Evolutionary conservation across 1,284 basidiomycete species (phyloP).

Genomic region (Ceratobasidium sp.): DNA sequence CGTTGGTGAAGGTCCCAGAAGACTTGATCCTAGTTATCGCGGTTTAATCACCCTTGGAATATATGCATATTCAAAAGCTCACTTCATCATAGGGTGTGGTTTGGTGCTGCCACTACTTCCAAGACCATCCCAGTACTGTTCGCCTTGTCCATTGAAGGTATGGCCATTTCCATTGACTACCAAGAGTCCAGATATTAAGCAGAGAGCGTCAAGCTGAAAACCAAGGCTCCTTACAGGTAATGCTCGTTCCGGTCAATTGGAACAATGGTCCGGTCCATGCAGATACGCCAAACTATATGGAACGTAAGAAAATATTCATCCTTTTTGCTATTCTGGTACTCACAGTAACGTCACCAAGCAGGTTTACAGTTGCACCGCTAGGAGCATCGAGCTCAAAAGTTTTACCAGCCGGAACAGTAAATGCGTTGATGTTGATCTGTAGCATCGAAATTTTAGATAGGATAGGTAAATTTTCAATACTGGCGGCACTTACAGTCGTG

Average conservation of each 20-base stretch:
- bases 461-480: not conserved
- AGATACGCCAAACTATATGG: slow-evolving; percentile 23
- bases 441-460: not conserved
- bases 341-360: slow-evolving; percentile 10
- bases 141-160: slow-evolving; percentile 57
- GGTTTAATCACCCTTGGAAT: not conserved
- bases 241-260: slow-evolving; percentile 42
- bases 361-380: slow-evolving; percentile 31
- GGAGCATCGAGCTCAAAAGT: slow-evolving; percentile 31
- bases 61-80: not conserved
- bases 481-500: slow-evolving; percentile 8
- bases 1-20: slow-evolving; percentile 38
- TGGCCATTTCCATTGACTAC: slow-evolving; percentile 58
- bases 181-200: not conserved
- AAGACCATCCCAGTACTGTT: slow-evolving; percentile 59
- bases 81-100: slow-evolving; percentile 55
- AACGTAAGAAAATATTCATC: not conserved
- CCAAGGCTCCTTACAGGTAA: not conserved
- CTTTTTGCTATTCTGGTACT: not conserved
- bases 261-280: slow-evolving; percentile 25
- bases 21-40: slow-evolving; percentile 36
- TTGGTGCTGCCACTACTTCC: slow-evolving; percentile 51
- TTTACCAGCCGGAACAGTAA: slow-evolving; percentile 35
- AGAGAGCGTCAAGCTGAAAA: not conserved
- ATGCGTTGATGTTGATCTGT: slow-evolving; percentile 37